Base-by-base conservation (phyloP, 2,329 filamentous ascomycete species). In the Aspergillus sp. region DNA sequence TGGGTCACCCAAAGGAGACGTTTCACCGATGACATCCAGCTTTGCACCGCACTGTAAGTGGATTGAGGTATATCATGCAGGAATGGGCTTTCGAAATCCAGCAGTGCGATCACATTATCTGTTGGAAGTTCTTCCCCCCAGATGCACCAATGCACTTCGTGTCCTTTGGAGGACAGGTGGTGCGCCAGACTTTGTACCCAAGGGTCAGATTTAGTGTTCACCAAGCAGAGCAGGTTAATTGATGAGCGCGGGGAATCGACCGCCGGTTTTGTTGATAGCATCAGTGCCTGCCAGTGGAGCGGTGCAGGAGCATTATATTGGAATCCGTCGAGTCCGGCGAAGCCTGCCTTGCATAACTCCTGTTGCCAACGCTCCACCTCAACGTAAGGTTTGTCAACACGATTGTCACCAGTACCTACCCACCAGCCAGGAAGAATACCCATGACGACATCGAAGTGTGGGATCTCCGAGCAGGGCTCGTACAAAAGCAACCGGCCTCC, bases 391-490 rank as follows among this genome's bases (percentile, higher is more conserved):
- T 70, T 57, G 10, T 64, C 20, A 1, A 46, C 36, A 36, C 72
- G 61, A 5, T 60, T 64, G 31, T 75, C 70, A 7, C 59, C 55
- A n/a, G 58, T 64, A 2, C 71, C 71, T 7, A 68, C 49, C 72
- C 72, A 75, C 73, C 73, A 76, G 2, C 69, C 68, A 0, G 68
- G 62, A 0, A 74, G 57, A 11, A 63, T 47, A 1, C 72, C 74
- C 56, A 54, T 54, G 14, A 61, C 14, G 18, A 47, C 53, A 26
- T 54, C 56, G 4, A 52, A 18, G 20, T 16, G 29, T 42, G 51
- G 39, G 14, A 46, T 16, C 6, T 49, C 53, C 2, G 56, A 24
- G 39, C 36, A 54, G 2, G 58, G 46, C 22, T 65, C 61, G 12
- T 57, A 52, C 5, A 63, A 24, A 12, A 65, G 24, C 5, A 65